phyloP scores from a whole-genome alignment of 208 protist genomes.

The Entamoeba histolytica region DNA sequence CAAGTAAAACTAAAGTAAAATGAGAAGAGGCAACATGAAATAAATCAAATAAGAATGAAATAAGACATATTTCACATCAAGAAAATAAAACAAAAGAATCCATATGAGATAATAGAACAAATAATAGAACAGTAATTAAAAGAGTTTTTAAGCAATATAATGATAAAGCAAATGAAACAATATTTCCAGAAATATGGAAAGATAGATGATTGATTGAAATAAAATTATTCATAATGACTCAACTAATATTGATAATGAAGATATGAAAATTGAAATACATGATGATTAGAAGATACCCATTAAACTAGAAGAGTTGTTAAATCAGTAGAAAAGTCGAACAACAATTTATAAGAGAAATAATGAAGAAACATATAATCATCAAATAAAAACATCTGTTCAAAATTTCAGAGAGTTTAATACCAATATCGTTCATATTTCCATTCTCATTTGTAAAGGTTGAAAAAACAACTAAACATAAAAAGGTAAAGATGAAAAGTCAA shows the following conservation, averaged over 20 bases:
- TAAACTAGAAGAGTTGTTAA: not conserved
- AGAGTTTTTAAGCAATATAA: not conserved
- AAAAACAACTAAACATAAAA: not conserved
- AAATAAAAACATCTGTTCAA: not conserved
- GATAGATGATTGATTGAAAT: not conserved
- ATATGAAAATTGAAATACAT: not conserved
- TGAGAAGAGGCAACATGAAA: not conserved
- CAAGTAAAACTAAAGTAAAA: not conserved
- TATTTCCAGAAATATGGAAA: not conserved
- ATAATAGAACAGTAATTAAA: not conserved
- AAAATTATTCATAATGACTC: not conserved
- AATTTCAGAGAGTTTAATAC: not conserved
- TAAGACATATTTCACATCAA: not conserved
- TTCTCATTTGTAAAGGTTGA: not conserved
- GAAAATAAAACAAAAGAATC: not conserved
- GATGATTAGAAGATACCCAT: not conserved
- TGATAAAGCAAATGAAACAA: not conserved
- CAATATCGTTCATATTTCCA: not conserved
- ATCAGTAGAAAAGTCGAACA: not conserved
- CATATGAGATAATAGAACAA: not conserved
- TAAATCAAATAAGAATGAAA: not conserved
- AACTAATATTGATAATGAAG: not conserved
- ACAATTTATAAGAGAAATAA: not conserved
- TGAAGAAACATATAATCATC: not conserved
- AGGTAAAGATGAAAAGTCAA: not conserved